These are phyloP conservation scores for Cladophialophora exuberans DNA, from an alignment of 2,329 filamentous ascomycete genomes.

Conservation along the genomic window DNA sequence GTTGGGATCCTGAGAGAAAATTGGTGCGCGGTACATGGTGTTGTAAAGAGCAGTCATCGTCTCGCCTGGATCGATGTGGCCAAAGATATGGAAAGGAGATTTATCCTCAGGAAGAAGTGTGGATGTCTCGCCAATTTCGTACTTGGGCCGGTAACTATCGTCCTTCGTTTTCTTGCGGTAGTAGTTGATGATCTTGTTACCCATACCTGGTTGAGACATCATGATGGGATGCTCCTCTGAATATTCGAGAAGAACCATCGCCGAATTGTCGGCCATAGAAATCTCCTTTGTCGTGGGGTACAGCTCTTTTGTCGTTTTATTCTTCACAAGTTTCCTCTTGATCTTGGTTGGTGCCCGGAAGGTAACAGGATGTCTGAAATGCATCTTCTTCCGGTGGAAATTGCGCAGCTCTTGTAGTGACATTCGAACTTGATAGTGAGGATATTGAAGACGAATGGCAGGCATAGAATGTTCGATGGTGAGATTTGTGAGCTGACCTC, in stretches of 20 bases:
- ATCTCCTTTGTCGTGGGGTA: constrained; percentile 82
- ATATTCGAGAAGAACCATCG: constrained; percentile 87
- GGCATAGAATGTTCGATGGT: constrained; percentile 95
- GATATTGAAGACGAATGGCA: constrained; percentile 87
- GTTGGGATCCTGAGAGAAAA: constrained; percentile 83
- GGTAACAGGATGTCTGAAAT: constrained; percentile 68
- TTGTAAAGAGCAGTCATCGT: constrained; percentile 91
- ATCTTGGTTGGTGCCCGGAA: constrained; percentile 70
- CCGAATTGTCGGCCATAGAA: constrained; percentile 85
- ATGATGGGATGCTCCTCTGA: constrained; percentile 91
- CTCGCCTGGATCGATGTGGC: constrained; percentile 87
- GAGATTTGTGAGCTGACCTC: constrained; percentile 86
- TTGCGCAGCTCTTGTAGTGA: constrained; percentile 72
- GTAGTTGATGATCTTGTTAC: constrained; percentile 93
- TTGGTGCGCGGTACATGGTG: constrained; percentile 89
- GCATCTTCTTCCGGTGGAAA: constrained; percentile 80
- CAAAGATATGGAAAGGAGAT: constrained; percentile 94
- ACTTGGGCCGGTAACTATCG: constrained; percentile 74
- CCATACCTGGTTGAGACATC: constrained; percentile 97
- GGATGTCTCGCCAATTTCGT: constrained; percentile 84
- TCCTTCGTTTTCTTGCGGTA: constrained; percentile 84
- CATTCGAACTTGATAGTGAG: constrained; percentile 90
- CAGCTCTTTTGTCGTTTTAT: constrained; percentile 74
- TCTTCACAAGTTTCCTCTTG: constrained; percentile 82
- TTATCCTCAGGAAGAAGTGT: constrained; percentile 91